Conservation (phyloP, 192 early-diverging fungal genomes). For the Backusella tarrabulga region DNA sequence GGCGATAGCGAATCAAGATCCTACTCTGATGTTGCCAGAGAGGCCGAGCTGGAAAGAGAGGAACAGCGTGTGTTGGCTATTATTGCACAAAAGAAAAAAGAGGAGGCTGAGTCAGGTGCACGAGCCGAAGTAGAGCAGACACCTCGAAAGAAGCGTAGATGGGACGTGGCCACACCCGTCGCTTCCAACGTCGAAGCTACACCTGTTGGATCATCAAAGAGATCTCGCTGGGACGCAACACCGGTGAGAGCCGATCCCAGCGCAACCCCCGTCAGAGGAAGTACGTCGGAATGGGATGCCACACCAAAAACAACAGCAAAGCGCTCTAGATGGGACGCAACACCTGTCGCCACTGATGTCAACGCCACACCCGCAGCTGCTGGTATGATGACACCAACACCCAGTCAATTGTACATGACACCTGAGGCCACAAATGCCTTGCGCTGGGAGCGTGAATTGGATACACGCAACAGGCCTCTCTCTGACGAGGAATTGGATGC, state of each 20-base stretch:
- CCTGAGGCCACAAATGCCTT: constrained; percentile 73
- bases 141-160: constrained; percentile 68
- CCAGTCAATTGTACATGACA: constrained; percentile 73
- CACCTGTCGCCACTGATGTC: constrained; percentile 54
- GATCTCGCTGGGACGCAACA: constrained; percentile 78
- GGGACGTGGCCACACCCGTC: constrained; percentile 70
- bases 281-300: constrained; percentile 68
- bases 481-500: constrained; percentile 95
- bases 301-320: constrained; percentile 69
- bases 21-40: constrained; percentile 86
- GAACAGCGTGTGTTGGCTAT: constrained; percentile 66
- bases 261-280: constrained; percentile 70
- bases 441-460: constrained; percentile 79
- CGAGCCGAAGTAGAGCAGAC: constrained; percentile 28
- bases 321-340: constrained; percentile 96
- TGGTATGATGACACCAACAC: constrained; percentile 78
- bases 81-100: constrained; percentile 72
- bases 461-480: constrained; percentile 81
- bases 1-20: constrained; percentile 51
- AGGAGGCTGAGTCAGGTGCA: constrained; percentile 39
- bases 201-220: constrained; percentile 31
- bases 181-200: constrained; percentile 43
- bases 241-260: constrained; percentile 57
- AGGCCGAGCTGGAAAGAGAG: constrained; percentile 84
- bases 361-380: constrained; percentile 85